phyloP scores from a whole-genome alignment of 2,329 filamentous ascomycete species.

The Penicillium sclerotiorum region DNA sequence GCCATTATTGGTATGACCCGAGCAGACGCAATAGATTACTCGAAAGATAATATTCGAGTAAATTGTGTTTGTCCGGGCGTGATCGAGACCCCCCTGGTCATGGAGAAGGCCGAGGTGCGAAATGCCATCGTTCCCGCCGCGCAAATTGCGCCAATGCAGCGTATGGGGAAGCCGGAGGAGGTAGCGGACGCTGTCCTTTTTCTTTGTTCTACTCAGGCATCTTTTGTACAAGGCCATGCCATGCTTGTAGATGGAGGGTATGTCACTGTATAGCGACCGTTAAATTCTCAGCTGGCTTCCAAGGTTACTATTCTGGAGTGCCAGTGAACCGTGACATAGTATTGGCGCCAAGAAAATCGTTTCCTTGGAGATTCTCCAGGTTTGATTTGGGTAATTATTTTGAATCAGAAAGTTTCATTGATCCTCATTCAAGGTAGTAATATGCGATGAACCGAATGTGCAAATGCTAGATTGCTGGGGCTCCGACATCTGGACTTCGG shows the following conservation, averaged over 20 bases:
- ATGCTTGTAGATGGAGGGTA: slow-evolving; percentile 59
- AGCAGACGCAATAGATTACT: slow-evolving; percentile 61
- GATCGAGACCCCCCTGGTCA: slow-evolving; percentile 53
- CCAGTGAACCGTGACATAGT: no score
- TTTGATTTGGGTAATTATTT: no score
- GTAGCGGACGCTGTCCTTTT: slow-evolving; percentile 56
- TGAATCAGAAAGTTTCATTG: no score
- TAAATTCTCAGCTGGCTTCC: no score
- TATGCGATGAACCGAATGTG: no score
- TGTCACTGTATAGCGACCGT: slow-evolving; percentile 39
- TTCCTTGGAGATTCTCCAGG: no score
- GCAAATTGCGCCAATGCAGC: slow-evolving; percentile 53
- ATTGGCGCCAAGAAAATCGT: no score
- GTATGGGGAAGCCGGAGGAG: slow-evolving; percentile 55
- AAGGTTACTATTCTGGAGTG: no score
- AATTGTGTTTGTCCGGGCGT: slow-evolving; percentile 46
- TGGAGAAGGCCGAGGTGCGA: slow-evolving; percentile 41
- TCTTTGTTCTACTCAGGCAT: slow-evolving; percentile 52
- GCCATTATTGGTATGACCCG: slow-evolving; percentile 62
- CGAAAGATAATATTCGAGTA: slow-evolving; percentile 37
- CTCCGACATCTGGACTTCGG: no score
- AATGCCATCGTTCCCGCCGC: slow-evolving; percentile 46
- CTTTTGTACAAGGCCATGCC: slow-evolving; percentile 57
- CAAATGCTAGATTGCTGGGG: not conserved
- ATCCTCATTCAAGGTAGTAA: no score